A percentile compares a stretch with the other conserved stretches of the same genome.
Conservation (phyloP, 352 stramenopile genomes). For the Phytophthora tentaculata region DNA sequence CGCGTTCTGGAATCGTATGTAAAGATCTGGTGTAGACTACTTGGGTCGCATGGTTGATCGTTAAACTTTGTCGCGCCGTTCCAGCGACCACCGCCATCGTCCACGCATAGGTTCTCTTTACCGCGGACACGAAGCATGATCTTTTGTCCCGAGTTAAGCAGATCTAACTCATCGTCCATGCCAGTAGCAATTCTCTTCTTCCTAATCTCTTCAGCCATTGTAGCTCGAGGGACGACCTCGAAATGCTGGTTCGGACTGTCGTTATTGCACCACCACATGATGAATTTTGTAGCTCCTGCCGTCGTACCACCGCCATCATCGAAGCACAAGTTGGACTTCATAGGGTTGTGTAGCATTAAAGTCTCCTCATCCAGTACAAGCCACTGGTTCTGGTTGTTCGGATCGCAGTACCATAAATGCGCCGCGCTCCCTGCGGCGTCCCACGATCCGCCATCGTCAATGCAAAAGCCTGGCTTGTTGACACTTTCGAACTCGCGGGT, state of each 20-base stretch:
- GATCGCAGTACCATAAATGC: slow-evolving; percentile 35
- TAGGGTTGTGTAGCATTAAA: slow-evolving; percentile 36
- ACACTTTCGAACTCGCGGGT: slow-evolving; percentile 29
- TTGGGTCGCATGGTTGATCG: slow-evolving; percentile 27
- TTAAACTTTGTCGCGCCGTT: slow-evolving; percentile 29
- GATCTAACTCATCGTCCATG: slow-evolving; percentile 19
- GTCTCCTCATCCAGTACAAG: slow-evolving; percentile 31
- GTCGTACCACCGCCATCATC: slow-evolving; percentile 34
- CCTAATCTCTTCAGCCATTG: slow-evolving; percentile 5
- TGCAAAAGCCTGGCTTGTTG: slow-evolving; percentile 30
- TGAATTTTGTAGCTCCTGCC: slow-evolving; percentile 4
- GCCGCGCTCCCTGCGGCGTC: slow-evolving; percentile 13
- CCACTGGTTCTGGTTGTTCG: slow-evolving; percentile 32
- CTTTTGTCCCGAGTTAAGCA: slow-evolving; percentile 25
- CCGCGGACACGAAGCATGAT: slow-evolving; percentile 29
- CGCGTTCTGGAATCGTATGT: slow-evolving; percentile 26
- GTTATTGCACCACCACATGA: slow-evolving; percentile 16
- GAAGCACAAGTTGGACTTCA: slow-evolving; percentile 38
- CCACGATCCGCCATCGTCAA: slow-evolving; percentile 29
- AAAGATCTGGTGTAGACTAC: slow-evolving; percentile 35
- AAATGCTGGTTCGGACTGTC: slow-evolving; percentile 26
- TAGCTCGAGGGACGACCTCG: slow-evolving; percentile 16
- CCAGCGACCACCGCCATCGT: slow-evolving; percentile 38
- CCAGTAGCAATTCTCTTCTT: slow-evolving; percentile 16
- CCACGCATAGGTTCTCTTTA: slow-evolving; percentile 42